Evolutionary conservation across 1,284 basidiomycete species (phyloP), one percentile per base, ranked within the genome.

Genomic region (Wallemia ichthyophaga): DNA sequence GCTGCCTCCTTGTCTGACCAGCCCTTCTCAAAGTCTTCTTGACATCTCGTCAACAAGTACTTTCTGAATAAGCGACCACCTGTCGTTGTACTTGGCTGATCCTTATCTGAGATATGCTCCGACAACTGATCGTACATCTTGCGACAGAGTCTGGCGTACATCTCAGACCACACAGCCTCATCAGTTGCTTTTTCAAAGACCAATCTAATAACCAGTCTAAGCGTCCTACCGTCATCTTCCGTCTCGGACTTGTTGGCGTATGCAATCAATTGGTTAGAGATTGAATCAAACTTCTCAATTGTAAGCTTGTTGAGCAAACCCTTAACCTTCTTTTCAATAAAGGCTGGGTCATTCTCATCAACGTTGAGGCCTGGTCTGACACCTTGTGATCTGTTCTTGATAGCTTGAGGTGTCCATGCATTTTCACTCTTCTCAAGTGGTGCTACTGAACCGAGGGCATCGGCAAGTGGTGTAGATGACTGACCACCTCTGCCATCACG

Each of bases 161-260:
- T 94, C 73, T 87, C 85, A 11, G 85, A 89, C 83, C 85, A 94
- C 32, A 82, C 80, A 19, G 86, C 86, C 71, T 96, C 89, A 71
- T 92, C 86, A 24, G 85, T 94, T 2, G 89, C 89, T 75, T 92
- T 92, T 71, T 96, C 89, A 70, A 95, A 95, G 56, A 96, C 85
- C 59, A 95, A 81, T 64, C 82, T 81, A 71, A 94, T 95, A 68
- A 95, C 91, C 66, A 91, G 85, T 65, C 91, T 87, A 65, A 96
- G 78, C 1, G 89, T 94, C 62, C 84, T 78, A 1, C 89, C 91
- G 67, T 96, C 87, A 68, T 79, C 85, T 76, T 98, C 91, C 64
- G 81, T 77, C 71, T 82, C 80, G 5, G 85, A 88, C 73, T 81
- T 87, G 78, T 96, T 94, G 55, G 88, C 91, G 85, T 85, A 95